Evolutionary conservation across 2,329 filamentous ascomycete species (phyloP), one percentile per base, ranked within the genome.

Genomic region (Monosporascus ibericus): DNA sequence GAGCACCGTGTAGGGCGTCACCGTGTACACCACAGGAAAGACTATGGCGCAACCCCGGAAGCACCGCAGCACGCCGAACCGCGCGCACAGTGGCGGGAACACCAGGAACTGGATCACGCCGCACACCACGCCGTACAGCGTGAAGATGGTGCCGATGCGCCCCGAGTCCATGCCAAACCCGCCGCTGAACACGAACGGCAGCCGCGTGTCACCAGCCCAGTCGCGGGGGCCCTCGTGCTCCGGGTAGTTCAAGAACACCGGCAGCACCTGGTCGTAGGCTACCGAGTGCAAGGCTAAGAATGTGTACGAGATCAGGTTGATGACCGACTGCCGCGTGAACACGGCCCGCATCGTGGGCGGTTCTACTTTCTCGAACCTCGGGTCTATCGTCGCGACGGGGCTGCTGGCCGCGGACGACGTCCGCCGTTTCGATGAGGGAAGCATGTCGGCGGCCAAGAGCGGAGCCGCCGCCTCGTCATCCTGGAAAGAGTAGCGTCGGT

Each of bases 201-300:
- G 77, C 2, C 76, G 72, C 0, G 76, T 81, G 62, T 34, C 30
- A 11, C 30, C 14, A 9, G 4, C 9, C 30, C 0, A 90, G 77
- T 2, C 76, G 71, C 0, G 76, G 80, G 62, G 81, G 52, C 81
- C 78, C 47, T 80, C 70, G 36, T 80, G 70, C 5, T 76, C 65
- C 0, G 87, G 86, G 58, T 90, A 87, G 70, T 95, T 88, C 63
- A 96, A 80, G 68, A 95, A 95, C 1, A 96, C 90, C 3, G 91
- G 88, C 1, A 97, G 80, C 2, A 92, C 77, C 65, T 95, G 91
- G 69, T 97, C 92, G 65, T 85, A 96, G 1, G 90, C 85, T 39
- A 95, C 84, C 0, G 84, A 85, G 69, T 96, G 91, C 48, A 95
- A 78, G 0, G 90, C 88, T 18, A 97, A 77, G 48, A 94, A 76